These are phyloP conservation scores for Russula emetica DNA, from an alignment of 768 basidiomycete species.

Conservation along the genomic window DNA sequence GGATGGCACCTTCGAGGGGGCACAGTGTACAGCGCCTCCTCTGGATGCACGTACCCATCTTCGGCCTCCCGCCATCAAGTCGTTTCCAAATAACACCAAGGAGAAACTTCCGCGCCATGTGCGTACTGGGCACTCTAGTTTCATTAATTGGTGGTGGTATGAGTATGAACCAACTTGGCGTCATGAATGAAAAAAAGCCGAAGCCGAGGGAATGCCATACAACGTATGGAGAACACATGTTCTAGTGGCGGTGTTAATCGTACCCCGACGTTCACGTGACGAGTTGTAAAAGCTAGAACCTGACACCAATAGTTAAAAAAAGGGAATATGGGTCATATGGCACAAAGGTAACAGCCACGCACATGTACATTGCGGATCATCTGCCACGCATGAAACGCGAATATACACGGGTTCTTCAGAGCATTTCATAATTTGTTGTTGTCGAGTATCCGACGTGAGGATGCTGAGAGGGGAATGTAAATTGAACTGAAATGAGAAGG, in stretches of 20 bases:
- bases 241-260: neutral
- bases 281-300: neutral
- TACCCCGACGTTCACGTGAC: neutral
- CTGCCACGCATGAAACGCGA: neutral
- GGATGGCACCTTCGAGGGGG: slow-evolving; percentile 5
- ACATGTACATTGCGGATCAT: neutral
- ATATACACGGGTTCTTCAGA: too few relatives aligned
- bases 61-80: neutral
- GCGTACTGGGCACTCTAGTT: neutral
- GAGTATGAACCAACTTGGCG: neutral
- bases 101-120: neutral
- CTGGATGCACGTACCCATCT: neutral
- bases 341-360: slow-evolving; percentile 12
- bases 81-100: neutral
- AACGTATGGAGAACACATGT: neutral
- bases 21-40: neutral
- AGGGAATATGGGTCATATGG: neutral
- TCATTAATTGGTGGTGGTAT: neutral
- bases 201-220: neutral
- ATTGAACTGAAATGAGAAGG: neutral
- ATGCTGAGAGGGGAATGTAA: neutral
- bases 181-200: neutral
- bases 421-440: neutral
- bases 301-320: neutral
- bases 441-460: slow-evolving; percentile 1